These are phyloP conservation scores for Pseudogymnoascus sp. DNA, from an alignment of 2,329 filamentous ascomycete species.

Conservation along the genomic window DNA sequence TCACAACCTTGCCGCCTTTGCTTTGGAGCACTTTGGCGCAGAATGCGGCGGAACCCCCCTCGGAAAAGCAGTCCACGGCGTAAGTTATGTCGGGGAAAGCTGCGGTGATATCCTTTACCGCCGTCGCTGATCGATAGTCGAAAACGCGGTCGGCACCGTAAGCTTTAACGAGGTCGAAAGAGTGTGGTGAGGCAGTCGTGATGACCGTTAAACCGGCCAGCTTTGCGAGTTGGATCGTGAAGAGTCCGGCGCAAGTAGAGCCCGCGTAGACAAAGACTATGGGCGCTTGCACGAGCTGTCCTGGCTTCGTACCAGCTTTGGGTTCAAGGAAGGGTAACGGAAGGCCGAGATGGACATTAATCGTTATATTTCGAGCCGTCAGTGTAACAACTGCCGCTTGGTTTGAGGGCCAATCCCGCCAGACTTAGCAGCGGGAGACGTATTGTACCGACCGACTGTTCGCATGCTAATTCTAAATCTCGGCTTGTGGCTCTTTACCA, in stretches of 20 bases:
- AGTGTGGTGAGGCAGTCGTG: conserved; percentile 39
- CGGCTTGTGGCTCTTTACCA: not conserved
- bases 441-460: not conserved
- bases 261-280: conserved; percentile 43
- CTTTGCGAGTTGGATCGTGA: conserved; percentile 42
- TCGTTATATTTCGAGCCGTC: not conserved
- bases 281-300: not conserved
- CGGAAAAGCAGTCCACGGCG: conserved; percentile 28
- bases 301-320: conserved; percentile 10
- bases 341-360: conserved; percentile 21
- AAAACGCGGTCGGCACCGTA: conserved; percentile 42
- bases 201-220: conserved; percentile 32
- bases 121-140: conserved; percentile 41
- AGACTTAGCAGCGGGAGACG: not conserved
- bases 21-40: conserved; percentile 20
- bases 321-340: conserved; percentile 19
- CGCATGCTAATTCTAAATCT: not conserved
- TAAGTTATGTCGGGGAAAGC: conserved; percentile 20
- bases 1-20: conserved; percentile 25
- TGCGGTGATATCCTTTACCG: not conserved
- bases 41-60: conserved; percentile 24
- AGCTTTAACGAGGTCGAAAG: conserved; percentile 38
- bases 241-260: conserved; percentile 41
- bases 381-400: not conserved
- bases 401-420: not conserved